A percentile compares a stretch with the other conserved stretches of the same genome.
Evolutionary conservation across 192 early-diverging fungal species (phyloP).

Genomic region (Entomortierella chlamydospora): DNA sequence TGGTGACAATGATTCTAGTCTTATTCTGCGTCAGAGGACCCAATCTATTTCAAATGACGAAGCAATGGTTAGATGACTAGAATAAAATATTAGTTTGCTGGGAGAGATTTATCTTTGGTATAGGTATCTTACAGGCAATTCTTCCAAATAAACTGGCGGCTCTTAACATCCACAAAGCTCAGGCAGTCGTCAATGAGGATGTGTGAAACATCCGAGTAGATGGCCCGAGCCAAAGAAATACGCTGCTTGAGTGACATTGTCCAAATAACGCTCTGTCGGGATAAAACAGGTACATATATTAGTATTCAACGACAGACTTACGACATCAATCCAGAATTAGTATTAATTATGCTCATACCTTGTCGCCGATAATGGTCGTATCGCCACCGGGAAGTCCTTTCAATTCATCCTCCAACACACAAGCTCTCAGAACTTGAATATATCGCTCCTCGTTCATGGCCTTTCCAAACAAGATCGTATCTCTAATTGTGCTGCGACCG

Average conservation of each 20-base stretch:
- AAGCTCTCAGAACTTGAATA: conserved; percentile 58
- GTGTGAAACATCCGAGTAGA: conserved; percentile 73
- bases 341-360: conserved; percentile 10
- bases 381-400: conserved; percentile 61
- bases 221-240: conserved; percentile 84
- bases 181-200: conserved; percentile 88
- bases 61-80: background rate
- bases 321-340: background rate
- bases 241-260: conserved; percentile 90
- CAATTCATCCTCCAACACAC: conserved; percentile 69
- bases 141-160: conserved; percentile 47
- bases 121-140: conserved; percentile 37
- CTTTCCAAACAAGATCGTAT: conserved; percentile 75
- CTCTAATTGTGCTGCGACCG: conserved; percentile 76
- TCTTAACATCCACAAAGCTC: conserved; percentile 86
- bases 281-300: background rate
- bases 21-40: conserved; percentile 41
- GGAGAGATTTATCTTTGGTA: background rate
- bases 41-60: background rate
- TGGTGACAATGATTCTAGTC: conserved; percentile 39
- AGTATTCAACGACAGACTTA: too few relatives aligned
- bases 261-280: conserved; percentile 63
- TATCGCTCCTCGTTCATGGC: conserved; percentile 61
- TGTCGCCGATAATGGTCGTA: conserved; percentile 67
- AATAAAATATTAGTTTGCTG: too few relatives aligned